These are phyloP conservation scores for Cyamopsis tetragonoloba DNA, from an alignment of 306 rosid species.

Conservation along the genomic window DNA sequence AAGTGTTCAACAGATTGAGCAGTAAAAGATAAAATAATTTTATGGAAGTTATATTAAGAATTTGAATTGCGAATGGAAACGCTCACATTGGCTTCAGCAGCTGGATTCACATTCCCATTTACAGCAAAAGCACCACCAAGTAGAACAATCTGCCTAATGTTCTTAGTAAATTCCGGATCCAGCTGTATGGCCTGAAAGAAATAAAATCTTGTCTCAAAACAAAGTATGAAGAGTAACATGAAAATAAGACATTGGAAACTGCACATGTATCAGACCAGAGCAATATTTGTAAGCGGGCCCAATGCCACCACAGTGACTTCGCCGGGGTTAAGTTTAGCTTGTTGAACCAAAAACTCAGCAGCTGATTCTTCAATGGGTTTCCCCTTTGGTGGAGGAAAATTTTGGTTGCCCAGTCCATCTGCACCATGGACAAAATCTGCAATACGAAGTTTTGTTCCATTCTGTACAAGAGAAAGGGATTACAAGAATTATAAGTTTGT, in stretches of 20 bases:
- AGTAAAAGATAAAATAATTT: neutral
- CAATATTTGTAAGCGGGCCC: slow-evolving; percentile 95
- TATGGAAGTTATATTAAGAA: neutral
- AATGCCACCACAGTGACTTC: slow-evolving; percentile 80
- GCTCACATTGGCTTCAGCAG: slow-evolving; percentile 89
- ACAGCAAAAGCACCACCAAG: slow-evolving; percentile 91
- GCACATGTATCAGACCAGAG: slow-evolving; percentile 50
- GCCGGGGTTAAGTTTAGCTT: slow-evolving; percentile 74
- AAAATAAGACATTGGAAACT: slow-evolving; percentile 14
- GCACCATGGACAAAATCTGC: slow-evolving; percentile 92
- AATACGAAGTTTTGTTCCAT: slow-evolving; percentile 68
- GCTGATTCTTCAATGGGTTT: slow-evolving; percentile 72
- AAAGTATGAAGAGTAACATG: neutral
- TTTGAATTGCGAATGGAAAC: neutral
- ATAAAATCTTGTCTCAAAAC: slow-evolving; percentile 11
- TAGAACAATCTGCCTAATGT: slow-evolving; percentile 70
- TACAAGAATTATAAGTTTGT: neutral
- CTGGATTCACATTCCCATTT: slow-evolving; percentile 92
- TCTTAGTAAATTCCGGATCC: slow-evolving; percentile 69
- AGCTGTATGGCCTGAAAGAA: slow-evolving; percentile 69
- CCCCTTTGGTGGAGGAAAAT: slow-evolving; percentile 80
- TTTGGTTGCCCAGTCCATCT: slow-evolving; percentile 98
- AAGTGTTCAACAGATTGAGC: slow-evolving; percentile 14
- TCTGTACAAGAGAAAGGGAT: slow-evolving; percentile 35
- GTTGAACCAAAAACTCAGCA: slow-evolving; percentile 64